Evolutionary conservation across 257 asterid species (phyloP), one percentile per base, ranked within the genome.

Genomic region (Ocimum tenuiflorum): DNA sequence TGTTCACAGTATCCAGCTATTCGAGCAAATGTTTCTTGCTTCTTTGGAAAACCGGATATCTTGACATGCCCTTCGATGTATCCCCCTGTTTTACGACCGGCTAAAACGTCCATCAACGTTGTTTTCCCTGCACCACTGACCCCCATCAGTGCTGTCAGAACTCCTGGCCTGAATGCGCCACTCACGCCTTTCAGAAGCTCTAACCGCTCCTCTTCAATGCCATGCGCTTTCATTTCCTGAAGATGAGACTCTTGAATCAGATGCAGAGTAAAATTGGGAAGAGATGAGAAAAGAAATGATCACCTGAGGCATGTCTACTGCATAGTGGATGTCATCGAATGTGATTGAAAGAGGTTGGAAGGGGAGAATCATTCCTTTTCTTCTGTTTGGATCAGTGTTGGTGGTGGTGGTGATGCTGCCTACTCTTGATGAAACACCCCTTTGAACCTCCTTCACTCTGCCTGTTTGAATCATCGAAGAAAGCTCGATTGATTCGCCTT

Each of bases 291-390:
- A 51, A n/a, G n/a, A n/a, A n/a, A n/a, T n/a, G 41, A 9, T 12
- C 49, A 88, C 96, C 89, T 69, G 86, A 45, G 97, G 97, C 91
- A 88, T 91, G 19, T 91, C 95, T 12, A 91, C 95, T 12, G 94
- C 80, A 54, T 91, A 91, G 47, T 45, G 74, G 71, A 91, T 78
- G 18, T 84, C 84, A 14, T 88, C 89, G 48, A 88, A 91, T 31
- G 94, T 81, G 63, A 91, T 73, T 35, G 94, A 78, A 76, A 81
- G 95, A 12, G 97, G 94, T 42, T 77, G 76, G 47, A 88, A 91
- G 31, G 97, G 97, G 60, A 91, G 73, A 72, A 91, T 77, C 97
- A 91, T 86, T 77, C 97, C 96, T 65, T 74, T 81, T 69, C 77
- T 88, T 71, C 84, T 73, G 23, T 70, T 79, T 23, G 73, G 76